Base-by-base conservation (phyloP, 345 rosid species). In the Leavenworthia alabamica region DNA sequence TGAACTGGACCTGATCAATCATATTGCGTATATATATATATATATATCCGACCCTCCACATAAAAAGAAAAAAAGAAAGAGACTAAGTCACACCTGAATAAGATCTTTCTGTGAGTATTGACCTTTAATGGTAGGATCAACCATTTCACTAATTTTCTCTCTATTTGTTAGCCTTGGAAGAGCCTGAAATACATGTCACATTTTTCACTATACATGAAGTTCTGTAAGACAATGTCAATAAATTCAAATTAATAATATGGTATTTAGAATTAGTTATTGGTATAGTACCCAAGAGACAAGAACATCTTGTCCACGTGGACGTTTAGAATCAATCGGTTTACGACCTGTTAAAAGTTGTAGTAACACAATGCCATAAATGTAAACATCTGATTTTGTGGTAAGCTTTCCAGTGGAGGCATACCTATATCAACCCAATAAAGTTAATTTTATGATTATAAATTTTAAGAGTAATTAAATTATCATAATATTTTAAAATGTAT, bases 331-430 rank as follows among this genome's bases (percentile, higher is more conserved):
- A 3, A 91, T 68, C 0, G 96, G 98, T 44, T 44, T 77, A 1
- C 95, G 85, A 29, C 98, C 98, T 3, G 98, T 91, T 71, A 91
- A 68, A 43, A 91, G 85, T 77, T 91, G 86, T 47, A 91, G 54
- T 5, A 91, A 84, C 46, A 88, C 90, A 10, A 88, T 83, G 0
- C 98, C 98, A 19, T 81, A 91, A 70, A 92, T 88, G 70, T 88
- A 91, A 7, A 88, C 86, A 74, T 91, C 98, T 29, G 98, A 91
- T 80, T 91, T 91, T 28, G 90, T 86, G 3, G 96, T 88, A 35
- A 88, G 91, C 74, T 84, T 88, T 8, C 98, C 98, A 2, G 92
- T 88, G 40, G 95, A 83, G 10, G 81, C 82, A 65, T 84, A 91
- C 83, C 98, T 91, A 74, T 32, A 9, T 3, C 54, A 32, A 44